Conservation (phyloP, 2,329 filamentous ascomycete species). For the Colletotrichum simmondsii region DNA sequence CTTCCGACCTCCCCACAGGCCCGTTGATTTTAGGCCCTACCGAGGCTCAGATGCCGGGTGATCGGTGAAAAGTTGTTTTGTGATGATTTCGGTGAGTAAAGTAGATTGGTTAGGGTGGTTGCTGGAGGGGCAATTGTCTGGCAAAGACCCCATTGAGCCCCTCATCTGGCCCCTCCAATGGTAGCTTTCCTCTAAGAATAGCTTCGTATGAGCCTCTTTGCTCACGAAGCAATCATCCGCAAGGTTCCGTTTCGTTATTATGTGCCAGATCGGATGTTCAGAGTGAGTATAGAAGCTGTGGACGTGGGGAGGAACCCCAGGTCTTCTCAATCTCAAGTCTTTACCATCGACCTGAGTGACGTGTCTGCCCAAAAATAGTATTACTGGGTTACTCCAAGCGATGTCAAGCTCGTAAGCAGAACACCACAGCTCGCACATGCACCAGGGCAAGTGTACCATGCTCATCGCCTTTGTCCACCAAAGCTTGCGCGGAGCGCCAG, state of each 20-base stretch:
- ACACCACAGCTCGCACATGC: background rate
- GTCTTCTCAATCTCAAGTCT: background rate
- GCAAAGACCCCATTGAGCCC: background rate
- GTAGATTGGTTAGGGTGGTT: background rate
- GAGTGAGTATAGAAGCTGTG: background rate
- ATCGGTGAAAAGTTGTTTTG: constrained; percentile 9
- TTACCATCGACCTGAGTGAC: background rate
- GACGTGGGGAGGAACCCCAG: no score
- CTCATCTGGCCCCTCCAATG: background rate
- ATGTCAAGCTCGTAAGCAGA: background rate
- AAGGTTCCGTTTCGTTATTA: background rate
- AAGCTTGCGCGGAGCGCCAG: constrained; percentile 78
- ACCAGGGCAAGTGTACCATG: background rate
- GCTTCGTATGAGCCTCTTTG: constrained; percentile 1
- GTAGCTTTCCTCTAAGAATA: constrained; percentile 10
- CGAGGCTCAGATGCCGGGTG: background rate
- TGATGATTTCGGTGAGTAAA: background rate
- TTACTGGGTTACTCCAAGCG: background rate
- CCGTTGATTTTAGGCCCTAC: background rate
- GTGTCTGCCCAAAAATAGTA: background rate
- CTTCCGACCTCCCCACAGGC: constrained; percentile 17
- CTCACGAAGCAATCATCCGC: background rate
- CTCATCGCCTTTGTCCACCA: constrained; percentile 50
- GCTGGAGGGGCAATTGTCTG: background rate
- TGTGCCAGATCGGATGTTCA: no score